Evolutionary conservation across 768 basidiomycete genomes (phyloP), one percentile per base, ranked within the genome.

Genomic region (Lactarius akahatsu): DNA sequence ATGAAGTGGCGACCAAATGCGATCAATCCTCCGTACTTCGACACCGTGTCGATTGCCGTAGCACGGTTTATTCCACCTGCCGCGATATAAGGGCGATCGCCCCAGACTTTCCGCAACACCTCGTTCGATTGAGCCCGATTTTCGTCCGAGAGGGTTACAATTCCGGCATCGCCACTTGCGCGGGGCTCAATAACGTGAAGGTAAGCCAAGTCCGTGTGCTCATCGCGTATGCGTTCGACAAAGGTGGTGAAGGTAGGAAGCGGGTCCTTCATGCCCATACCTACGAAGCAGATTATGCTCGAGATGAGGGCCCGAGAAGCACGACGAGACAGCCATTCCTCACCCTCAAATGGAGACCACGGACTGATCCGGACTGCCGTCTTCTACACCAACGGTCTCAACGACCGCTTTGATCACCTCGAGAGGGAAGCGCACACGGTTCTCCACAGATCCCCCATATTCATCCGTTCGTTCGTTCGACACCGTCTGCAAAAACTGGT

Each of bases 401-500:
- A 67, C 61, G 38, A 81, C 74, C 8, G 78, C 78, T 20, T 76
- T 70, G 45, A 78, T 67, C 52, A 79, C 76, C 65, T 79, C 77
- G 20, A 79, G 73, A 2, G 74, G 67, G 73, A 84, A 82, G 6
- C 79, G 74, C 2, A 74, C 68, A 11, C 83, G 74, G 73, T 81
- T 81, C 71, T 80, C 78, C 60, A 82, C 66, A 11, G 75, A 77
- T 2, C 83, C 82, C 6, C 83, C 82, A 73, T 80, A 85, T 61
- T 75, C 73, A 73, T 82, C 81, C 30, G 76, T 79, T 28, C 80
- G 76, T 52, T 77, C 69, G 72, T 82, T 81, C 32, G 72, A 64
- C 20, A 66, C 66, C 36, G 69, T 54, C 65, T 79, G 76, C 15
- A 77, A 55, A 72, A 80, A 80, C 67, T 81, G 78, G 66, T 81